phyloP scores from a whole-genome alignment of 345 rosid species.

The Syzygium oleosum region DNA sequence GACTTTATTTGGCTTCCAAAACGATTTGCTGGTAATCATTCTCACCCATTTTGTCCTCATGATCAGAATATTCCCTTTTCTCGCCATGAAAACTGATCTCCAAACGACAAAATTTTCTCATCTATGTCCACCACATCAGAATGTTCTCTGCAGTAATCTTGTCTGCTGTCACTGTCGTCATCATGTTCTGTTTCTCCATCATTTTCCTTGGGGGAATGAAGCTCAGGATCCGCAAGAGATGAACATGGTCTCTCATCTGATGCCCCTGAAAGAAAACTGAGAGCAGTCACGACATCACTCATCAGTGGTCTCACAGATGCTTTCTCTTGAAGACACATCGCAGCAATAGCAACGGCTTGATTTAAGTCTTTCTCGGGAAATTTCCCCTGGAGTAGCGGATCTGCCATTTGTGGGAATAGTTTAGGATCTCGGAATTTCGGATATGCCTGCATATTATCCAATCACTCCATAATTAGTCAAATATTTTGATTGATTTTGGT shows the following conservation, averaged over 20 bases:
- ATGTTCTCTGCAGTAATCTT: not conserved
- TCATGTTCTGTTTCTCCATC: not conserved
- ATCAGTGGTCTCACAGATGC: constrained; percentile 68
- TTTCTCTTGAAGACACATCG: constrained; percentile 87
- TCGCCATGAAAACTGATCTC: not conserved
- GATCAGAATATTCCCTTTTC: not conserved
- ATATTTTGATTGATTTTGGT: not conserved
- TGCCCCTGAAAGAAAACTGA: constrained; percentile 49
- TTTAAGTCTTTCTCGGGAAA: constrained; percentile 66
- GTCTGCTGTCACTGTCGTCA: not conserved
- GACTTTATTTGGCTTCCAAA: not conserved
- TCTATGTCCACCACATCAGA: not conserved
- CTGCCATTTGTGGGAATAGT: constrained; percentile 64
- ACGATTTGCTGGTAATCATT: not conserved
- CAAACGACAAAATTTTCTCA: not conserved
- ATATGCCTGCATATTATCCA: constrained; percentile 37
- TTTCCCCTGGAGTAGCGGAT: constrained; percentile 41
- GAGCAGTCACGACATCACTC: constrained; percentile 62
- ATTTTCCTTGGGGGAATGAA: not conserved
- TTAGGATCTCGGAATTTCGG: constrained; percentile 67
- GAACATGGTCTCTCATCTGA: not conserved
- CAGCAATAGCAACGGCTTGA: constrained; percentile 80
- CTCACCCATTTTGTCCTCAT: not conserved
- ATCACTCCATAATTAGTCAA: not conserved
- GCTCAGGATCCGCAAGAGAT: not conserved